Evolutionary conservation across 202 grass and related monocot genomes (phyloP).

Genomic region (Saccharum hybrid): DNA sequence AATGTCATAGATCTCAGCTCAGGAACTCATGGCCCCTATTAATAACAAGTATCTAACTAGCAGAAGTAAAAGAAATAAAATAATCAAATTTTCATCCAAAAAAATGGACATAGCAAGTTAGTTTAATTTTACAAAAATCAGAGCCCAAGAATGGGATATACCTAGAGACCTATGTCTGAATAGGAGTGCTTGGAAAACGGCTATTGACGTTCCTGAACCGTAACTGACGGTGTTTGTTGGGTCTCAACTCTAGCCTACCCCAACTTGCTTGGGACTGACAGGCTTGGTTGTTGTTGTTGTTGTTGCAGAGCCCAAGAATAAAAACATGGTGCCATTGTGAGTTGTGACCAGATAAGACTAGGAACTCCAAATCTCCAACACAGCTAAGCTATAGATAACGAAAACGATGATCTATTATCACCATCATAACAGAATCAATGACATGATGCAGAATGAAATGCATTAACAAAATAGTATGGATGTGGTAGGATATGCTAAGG

Average conservation of each 20-base stretch:
- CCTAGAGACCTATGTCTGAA: too few species aligned
- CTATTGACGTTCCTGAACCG: too few species aligned
- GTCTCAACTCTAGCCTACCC: too few species aligned
- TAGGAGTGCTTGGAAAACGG: too few species aligned
- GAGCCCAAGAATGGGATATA: too few species aligned
- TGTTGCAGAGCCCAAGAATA: too few species aligned
- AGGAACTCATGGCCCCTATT: slow-evolving; percentile 24
- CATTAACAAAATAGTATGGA: slow-evolving; percentile 11
- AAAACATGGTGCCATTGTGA: not conserved
- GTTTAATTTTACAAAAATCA: slow-evolving; percentile 8
- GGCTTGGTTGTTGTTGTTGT: too few species aligned
- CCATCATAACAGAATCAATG: slow-evolving; percentile 2
- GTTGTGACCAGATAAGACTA: slow-evolving; percentile 29
- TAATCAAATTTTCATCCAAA: not conserved
- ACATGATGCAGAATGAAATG: slow-evolving; percentile 6
- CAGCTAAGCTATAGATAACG: not conserved
- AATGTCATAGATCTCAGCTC: slow-evolving; percentile 47
- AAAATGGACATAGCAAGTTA: slow-evolving; percentile 22
- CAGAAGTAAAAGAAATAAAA: not conserved
- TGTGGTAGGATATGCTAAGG: slow-evolving; percentile 20
- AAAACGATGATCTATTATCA: not conserved
- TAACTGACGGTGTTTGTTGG: too few species aligned
- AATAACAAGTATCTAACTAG: slow-evolving; percentile 20
- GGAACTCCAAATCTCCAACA: slow-evolving; percentile 4
- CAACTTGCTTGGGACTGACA: too few species aligned